Evolutionary conservation across 139 green algal genomes (phyloP).

Genomic region (Volvox africanus): DNA sequence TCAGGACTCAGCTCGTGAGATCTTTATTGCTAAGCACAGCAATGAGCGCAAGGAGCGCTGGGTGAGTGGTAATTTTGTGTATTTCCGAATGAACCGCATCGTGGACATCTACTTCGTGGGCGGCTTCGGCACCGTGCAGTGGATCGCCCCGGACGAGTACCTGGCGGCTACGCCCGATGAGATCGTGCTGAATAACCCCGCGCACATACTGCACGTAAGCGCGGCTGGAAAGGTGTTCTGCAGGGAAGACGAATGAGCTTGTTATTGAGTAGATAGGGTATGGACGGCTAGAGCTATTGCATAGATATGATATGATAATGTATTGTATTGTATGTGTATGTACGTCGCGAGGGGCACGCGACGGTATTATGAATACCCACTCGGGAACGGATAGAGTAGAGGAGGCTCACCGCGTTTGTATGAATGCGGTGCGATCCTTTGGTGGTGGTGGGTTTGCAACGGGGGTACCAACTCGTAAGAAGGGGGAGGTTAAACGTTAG

Average conservation of each 20-base stretch:
- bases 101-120: slow-evolving; percentile 98
- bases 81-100: slow-evolving; percentile 96
- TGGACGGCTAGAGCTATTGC: too few species aligned
- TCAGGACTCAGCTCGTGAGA: slow-evolving; percentile 64
- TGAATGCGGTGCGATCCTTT: neutral
- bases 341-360: neutral
- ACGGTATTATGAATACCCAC: neutral
- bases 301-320: too few species aligned
- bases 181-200: slow-evolving; percentile 72
- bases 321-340: too few species aligned
- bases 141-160: slow-evolving; percentile 95
- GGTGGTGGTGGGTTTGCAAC: too few species aligned
- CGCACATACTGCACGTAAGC: slow-evolving; percentile 73
- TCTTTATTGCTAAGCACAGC: slow-evolving; percentile 88
- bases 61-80: slow-evolving; percentile 84
- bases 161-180: slow-evolving; percentile 80
- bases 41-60: slow-evolving; percentile 76
- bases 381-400: neutral
- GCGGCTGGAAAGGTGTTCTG: neutral
- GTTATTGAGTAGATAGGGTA: too few species aligned
- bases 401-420: neutral
- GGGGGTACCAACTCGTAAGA: neutral
- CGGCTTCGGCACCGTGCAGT: slow-evolving; percentile 83
- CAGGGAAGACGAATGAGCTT: neutral
- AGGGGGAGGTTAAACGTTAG: neutral